Evolutionary conservation across 2,329 filamentous ascomycete genomes (phyloP).

Genomic region (Paracoccidioides brasiliensis): DNA sequence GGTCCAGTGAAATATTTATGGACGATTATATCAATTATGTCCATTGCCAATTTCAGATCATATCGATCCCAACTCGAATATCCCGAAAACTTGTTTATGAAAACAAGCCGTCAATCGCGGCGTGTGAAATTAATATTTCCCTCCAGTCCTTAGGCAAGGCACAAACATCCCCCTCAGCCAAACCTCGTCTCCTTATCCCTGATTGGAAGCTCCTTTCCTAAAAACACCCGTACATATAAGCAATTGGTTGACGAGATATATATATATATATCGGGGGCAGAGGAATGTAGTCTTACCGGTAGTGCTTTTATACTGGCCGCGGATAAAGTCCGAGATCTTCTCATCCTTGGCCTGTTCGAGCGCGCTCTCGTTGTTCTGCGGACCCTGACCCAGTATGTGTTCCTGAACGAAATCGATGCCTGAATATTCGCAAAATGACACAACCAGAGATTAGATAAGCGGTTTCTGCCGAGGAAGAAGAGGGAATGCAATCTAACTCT

Average conservation of each 20-base stretch:
- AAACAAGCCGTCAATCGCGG: background rate
- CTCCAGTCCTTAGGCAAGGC: background rate
- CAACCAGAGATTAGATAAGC: no score
- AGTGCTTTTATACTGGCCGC: constrained; percentile 19
- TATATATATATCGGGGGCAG: background rate
- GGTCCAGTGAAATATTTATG: no score
- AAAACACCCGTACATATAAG: background rate
- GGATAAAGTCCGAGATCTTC: constrained; percentile 22
- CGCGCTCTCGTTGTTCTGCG: constrained; percentile 59
- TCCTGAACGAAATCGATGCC: constrained; percentile 69
- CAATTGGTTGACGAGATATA: background rate
- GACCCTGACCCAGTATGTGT: constrained; percentile 54
- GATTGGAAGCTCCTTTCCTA: constrained; percentile 1
- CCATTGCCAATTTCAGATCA: background rate
- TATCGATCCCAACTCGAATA: no score
- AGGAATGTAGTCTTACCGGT: background rate
- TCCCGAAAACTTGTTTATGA: no score
- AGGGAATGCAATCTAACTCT: background rate
- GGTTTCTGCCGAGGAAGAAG: background rate
- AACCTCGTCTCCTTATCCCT: background rate
- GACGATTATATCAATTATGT: no score
- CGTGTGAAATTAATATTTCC: background rate
- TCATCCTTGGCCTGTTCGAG: constrained; percentile 68
- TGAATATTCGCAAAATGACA: constrained; percentile 21
- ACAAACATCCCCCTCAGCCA: background rate